Base-by-base conservation (phyloP, 2,329 filamentous ascomycete genomes). In the Hyphodiscus sp. region DNA sequence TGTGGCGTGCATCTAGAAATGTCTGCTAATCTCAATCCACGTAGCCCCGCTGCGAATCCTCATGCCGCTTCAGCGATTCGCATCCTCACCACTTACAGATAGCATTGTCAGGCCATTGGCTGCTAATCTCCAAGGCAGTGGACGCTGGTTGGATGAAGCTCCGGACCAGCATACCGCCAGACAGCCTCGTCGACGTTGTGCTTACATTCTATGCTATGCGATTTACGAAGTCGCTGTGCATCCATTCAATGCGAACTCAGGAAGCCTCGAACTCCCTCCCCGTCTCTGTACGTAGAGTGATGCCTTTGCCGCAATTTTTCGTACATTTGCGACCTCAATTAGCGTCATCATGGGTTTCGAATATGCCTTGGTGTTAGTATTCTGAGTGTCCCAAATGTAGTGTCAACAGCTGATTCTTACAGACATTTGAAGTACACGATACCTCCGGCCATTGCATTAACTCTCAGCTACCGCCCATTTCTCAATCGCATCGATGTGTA, bases 351-450 rank as follows among this genome's bases (percentile, higher is more conserved):
- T 82, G 80, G 79, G 78, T 41, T 76, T 73, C 70, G 80, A 83
- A 59, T 84, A 84, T 74, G 80, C 79, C 49, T 70, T 81, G 58
- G 80, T 84, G 80, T 83, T 76, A 67, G 80, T 73, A 38, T 19
- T 23, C 30, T 9, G 10, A 23, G 4, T 20, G 30, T 23, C 5
- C 8, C 47, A 42, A 53, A 57, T 45, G 61, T 51, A 23, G 18
- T 20, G 10, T n/a, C 11, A 13, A 33, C 29, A 15, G 33, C 33
- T 38, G 33, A 38, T 38, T 38, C 33, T 38, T 38, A 4, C 33
- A 65, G 63, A 42, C 63, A 87, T 82, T 59, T 65, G 81, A 87
- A 79, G 62, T 88, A 83, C 72, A 88, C 82, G 30, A 80, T 87
- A 53, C 85, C 85, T 15, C 74, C 81, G 20, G 84, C 83, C 10